Evolutionary conservation across 495 filamentous ascomycete genomes (phyloP), one percentile per base, ranked within the genome.

Genomic region (Tuber indicum): DNA sequence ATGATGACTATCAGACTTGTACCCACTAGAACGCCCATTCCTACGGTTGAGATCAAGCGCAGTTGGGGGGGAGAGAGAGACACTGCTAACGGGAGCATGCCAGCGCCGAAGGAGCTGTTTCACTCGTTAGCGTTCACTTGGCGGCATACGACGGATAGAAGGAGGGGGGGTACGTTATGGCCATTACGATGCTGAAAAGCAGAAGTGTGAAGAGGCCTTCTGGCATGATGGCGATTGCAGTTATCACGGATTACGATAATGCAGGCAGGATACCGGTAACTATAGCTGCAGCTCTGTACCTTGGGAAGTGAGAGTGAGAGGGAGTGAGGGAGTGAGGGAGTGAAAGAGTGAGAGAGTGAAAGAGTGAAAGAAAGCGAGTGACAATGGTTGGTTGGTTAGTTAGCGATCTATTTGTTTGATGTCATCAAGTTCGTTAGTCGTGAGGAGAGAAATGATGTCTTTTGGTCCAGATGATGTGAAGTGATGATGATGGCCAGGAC

Each of bases 1-100:
- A 99, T 97, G 83, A 99, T 99, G 3, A 99, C 93, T 75, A 98
- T 94, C 79, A 99, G 88, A 14, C 94, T 93, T 47, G 95, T 98
- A 49, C 96, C 96, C 36, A 99, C 94, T 12, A 99, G 87, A 23
- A 99, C 91, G 62, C 96, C 96, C 86, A 97, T 93, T 45, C 96
- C 96, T 83, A 99, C 90, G 36, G 94, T 93, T 17, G 94, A 94
- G 84, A 98, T 93, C 49, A 98, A 84, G 82, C 96, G 90, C 41
- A 97, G 87, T 83, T 97, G 93, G 49, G 93, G 93, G 76, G 91
- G 91, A n/a, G 96, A 94, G 21, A 99, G 89, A 73, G 91, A 89
- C 86, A 99, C 92, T 62, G 93, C 94, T 49, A 99, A 88, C 75
- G 96, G 96, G 82, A 99, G 89, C 84, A 93, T 92, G 85, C 96